Evolutionary conservation across 768 basidiomycete species (phyloP).

Genomic region (Pulveroboletus sp.): DNA sequence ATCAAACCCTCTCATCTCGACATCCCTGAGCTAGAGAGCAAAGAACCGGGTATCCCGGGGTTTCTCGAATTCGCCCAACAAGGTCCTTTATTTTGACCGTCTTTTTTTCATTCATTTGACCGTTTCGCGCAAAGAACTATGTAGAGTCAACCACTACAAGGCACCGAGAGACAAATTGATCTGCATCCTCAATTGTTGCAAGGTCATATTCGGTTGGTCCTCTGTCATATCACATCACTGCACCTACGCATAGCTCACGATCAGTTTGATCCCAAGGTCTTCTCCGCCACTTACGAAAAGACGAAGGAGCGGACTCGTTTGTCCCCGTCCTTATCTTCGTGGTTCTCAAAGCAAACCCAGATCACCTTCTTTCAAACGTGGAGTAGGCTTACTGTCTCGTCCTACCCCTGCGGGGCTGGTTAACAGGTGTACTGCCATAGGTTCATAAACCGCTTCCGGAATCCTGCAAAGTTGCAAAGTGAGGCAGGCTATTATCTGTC

Average conservation of each 20-base stretch:
- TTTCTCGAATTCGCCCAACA: constrained; percentile 88
- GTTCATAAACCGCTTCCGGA: constrained; percentile 94
- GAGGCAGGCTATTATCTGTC: constrained; percentile 98
- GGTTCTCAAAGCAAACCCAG: constrained; percentile 90
- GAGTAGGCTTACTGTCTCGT: constrained; percentile 53
- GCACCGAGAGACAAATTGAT: constrained; percentile 98
- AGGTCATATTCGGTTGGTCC: constrained; percentile 92
- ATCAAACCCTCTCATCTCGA: constrained; percentile 86
- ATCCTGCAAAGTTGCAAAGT: constrained; percentile 82
- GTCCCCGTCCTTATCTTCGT: constrained; percentile 92
- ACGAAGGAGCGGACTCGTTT: constrained; percentile 92
- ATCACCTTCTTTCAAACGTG: constrained; percentile 89
- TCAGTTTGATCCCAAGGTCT: constrained; percentile 49
- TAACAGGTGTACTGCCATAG: constrained; percentile 34
- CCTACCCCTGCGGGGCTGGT: background rate
- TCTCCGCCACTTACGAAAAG: constrained; percentile 78
- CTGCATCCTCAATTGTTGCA: constrained; percentile 95
- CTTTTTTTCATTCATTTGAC: constrained; percentile 1
- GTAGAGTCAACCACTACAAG: constrained; percentile 98
- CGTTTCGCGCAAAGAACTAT: constrained; percentile 53
- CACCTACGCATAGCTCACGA: constrained; percentile 1
- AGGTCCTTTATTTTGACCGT: constrained; percentile 42
- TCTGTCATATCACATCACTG: constrained; percentile 8
- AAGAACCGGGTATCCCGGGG: constrained; percentile 46
- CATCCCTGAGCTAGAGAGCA: constrained; percentile 70